Percentiles rank a stretch among this genome's conserved stretches.
phyloP scores from a whole-genome alignment of 805 yeast genomes.

The Cephaloascus albidus region DNA sequence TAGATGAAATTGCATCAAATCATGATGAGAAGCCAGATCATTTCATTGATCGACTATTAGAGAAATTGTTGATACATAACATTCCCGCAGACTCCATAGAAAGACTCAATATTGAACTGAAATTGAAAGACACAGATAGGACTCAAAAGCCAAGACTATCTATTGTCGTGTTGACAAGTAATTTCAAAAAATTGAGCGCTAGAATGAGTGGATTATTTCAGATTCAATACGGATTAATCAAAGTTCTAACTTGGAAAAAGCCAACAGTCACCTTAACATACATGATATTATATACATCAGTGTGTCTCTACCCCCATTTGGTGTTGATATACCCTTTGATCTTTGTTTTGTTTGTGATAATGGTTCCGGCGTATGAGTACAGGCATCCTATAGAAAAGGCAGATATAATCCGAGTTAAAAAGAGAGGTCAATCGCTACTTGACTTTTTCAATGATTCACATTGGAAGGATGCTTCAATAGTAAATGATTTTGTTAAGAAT shows the following conservation, averaged over 20 bases:
- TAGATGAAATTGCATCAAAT: neutral
- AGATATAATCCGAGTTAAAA: conserved; percentile 31
- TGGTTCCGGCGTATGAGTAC: conserved; percentile 62
- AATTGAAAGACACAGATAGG: conserved; percentile 35
- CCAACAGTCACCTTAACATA: conserved; percentile 61
- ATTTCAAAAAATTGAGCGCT: conserved; percentile 46
- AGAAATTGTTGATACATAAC: conserved; percentile 39
- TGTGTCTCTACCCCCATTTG: conserved; percentile 65
- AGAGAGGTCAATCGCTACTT: conserved; percentile 45
- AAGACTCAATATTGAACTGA: conserved; percentile 27
- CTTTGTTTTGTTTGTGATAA: conserved; percentile 41
- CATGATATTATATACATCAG: conserved; percentile 51
- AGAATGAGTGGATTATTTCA: conserved; percentile 49
- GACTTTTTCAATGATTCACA: conserved; percentile 18
- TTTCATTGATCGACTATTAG: conserved; percentile 51
- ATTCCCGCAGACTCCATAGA: conserved; percentile 42
- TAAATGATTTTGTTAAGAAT: too few relatives aligned
- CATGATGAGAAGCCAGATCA: conserved; percentile 21
- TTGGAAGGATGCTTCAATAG: neutral
- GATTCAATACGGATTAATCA: conserved; percentile 51
- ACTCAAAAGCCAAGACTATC: conserved; percentile 45
- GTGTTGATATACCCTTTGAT: conserved; percentile 56
- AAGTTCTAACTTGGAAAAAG: conserved; percentile 63
- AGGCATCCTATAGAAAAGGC: conserved; percentile 55
- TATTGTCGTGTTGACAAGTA: conserved; percentile 42